Base-by-base conservation (phyloP, 2,329 filamentous ascomycete genomes). In the Elsinoe perseae region DNA sequence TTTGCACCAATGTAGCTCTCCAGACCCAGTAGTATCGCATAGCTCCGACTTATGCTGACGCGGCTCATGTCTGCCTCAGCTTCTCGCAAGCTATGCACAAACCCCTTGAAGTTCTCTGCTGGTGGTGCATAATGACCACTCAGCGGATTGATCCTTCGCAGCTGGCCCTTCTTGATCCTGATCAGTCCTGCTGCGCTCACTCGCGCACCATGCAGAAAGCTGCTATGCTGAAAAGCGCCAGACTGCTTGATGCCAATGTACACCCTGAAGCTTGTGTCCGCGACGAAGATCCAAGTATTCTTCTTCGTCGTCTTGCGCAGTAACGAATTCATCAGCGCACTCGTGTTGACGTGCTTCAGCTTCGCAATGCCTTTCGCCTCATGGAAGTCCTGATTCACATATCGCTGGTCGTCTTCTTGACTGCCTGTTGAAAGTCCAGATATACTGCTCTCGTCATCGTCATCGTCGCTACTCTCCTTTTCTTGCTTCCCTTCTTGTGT, bases 261-360 rank as follows among this genome's bases (percentile, higher is more conserved):
- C 0, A 95, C 76, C 0, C 87, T 82, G 68, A 91, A 93, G 1
- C 81, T 85, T 1, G 88, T 92, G 70, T 95, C 90, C 21, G 87
- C 86, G 6, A 91, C 90, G 64, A 95, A 96, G 61, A 95, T 95
- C 91, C 91, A 95, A 3, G 87, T 93, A 65, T 92, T 91, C 60
- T 89, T 89, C 69, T 84, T 87, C 36, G 90, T 86, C 0, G 86
- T 84, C 61, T 88, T 86, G 56, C 87, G 82, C 14, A 93, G 77
- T 4, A 95, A 76, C 61, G 87, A 86, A 69, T 93, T 89, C 68
- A 92, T 80, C 2, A 95, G 78, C 0, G 85, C 84, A 0, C 85
- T 81, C 1, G 86, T 81, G 4, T 81, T 87, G 2, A 90, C 75
- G 64, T 89, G 82, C 48, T 79, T 81, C 56, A 85, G 66, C 60